phyloP scores from a whole-genome alignment of 2,329 filamentous ascomycete species.

The Trichoderma sp. region DNA sequence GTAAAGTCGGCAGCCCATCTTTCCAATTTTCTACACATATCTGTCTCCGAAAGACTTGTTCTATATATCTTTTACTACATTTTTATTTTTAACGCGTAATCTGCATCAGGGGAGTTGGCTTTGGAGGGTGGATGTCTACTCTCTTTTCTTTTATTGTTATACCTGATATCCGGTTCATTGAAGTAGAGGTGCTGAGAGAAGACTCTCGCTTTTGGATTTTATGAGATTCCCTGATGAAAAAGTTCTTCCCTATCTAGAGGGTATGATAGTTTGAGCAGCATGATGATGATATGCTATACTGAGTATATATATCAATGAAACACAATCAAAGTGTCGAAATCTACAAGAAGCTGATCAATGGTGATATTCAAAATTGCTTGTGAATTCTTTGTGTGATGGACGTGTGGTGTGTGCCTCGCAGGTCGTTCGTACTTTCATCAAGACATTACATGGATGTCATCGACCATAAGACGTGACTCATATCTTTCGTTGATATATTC shows the following conservation, averaged over 20 bases:
- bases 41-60: neutral
- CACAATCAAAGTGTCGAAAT: neutral
- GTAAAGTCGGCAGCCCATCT: neutral
- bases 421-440: no score
- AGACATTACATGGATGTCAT: no score
- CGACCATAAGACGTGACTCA: no score
- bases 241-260: neutral
- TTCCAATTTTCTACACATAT: neutral
- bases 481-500: no score
- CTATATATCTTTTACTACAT: neutral
- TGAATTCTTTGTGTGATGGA: neutral
- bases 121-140: neutral
- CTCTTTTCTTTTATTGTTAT: neutral
- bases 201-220: neutral
- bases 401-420: no score
- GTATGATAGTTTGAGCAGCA: neutral
- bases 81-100: neutral
- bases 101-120: neutral
- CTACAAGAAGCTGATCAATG: neutral
- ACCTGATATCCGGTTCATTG: neutral
- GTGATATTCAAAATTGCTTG: neutral
- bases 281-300: neutral
- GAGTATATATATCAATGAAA: neutral
- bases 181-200: neutral
- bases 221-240: constrained; percentile 6